Evolutionary conservation across 805 yeast species (phyloP), one percentile per base, ranked within the genome.

Genomic region (Yarrowia osloensis): DNA sequence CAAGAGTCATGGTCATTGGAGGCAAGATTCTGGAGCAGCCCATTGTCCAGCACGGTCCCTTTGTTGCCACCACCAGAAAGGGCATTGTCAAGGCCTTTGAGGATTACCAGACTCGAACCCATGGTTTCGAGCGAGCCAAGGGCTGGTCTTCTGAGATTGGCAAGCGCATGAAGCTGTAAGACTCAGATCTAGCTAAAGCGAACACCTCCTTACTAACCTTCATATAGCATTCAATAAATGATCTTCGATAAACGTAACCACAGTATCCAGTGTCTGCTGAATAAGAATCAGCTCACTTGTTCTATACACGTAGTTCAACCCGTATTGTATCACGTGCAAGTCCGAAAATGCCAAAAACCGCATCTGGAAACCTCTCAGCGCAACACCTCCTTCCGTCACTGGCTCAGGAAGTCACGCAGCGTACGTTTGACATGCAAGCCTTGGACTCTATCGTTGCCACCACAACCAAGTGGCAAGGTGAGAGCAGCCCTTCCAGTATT

Each of bases 21-120:
- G 97, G 97, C 68, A 77, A 89, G 74, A 83, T 84, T 22, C 78
- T 90, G 67, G 84, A 90, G 71, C 97, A 91, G 79, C 84, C 86
- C 22, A 81, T 89, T 67, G 89, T 90, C 37, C 97, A 92, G 74
- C 88, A 91, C 74, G 97, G 97, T 22, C 97, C 97, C 13, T 93
- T 92, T 74, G 97, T 92, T 21, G 95, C 90, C 69, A 84, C 89
- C 8, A 79, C 88, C 22, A 81, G 82, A 66, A 88, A 86, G 66
- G 85, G 84, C 70, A 87, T 92, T 68, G 81, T 85, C 70, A 78
- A 88, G 72, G 95, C 91, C 0, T 87, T 90, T 72, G 72, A 78
- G 76, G 92, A 89, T 74, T 93, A 88, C 75, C 94, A 88, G 77
- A 75, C 78, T 55, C 71, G 71, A n/a, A 39, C 69, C 39, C 76